Conservation (phyloP, 2,329 filamentous ascomycete species). For the Aspergillus costaricaensis region DNA sequence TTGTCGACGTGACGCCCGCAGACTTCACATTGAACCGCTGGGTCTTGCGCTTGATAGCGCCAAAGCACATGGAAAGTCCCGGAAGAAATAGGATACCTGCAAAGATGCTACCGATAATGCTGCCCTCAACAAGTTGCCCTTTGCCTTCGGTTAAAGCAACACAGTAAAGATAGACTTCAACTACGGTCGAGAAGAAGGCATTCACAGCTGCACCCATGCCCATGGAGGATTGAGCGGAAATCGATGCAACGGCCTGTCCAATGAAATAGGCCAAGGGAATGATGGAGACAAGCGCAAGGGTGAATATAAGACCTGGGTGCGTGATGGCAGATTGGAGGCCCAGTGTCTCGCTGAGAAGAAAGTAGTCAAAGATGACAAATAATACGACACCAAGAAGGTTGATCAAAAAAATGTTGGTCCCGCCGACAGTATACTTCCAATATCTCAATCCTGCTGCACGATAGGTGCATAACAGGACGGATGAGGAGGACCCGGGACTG, state of each 20-base stretch:
- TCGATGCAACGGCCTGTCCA: slow-evolving; percentile 95
- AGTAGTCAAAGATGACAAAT: slow-evolving; percentile 93
- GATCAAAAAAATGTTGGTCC: slow-evolving; percentile 98
- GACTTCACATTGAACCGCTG: slow-evolving; percentile 97
- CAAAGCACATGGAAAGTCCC: slow-evolving; percentile 97
- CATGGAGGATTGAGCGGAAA: slow-evolving; percentile 98
- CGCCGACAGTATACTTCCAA: slow-evolving; percentile 99
- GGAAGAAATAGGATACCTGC: slow-evolving; percentile 93
- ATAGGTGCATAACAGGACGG: slow-evolving; percentile 94
- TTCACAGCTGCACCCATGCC: slow-evolving; percentile 95
- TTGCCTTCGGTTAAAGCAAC: slow-evolving; percentile 92
- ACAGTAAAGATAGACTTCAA: slow-evolving; percentile 97
- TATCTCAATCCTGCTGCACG: slow-evolving; percentile 91
- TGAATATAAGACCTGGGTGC: slow-evolving; percentile 81
- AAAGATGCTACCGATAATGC: slow-evolving; percentile 96
- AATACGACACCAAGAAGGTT: slow-evolving; percentile 92
- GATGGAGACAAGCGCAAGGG: slow-evolving; percentile 81
- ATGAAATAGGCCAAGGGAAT: slow-evolving; percentile 98
- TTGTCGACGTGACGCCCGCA: slow-evolving; percentile 94
- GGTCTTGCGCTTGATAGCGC: slow-evolving; percentile 95
- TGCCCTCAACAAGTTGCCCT: slow-evolving; percentile 88
- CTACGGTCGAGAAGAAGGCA: slow-evolving; percentile 95
- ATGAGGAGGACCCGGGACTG: slow-evolving; percentile 71
- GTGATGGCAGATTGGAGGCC: slow-evolving; percentile 73
- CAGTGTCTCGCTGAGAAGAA: slow-evolving; percentile 69